Conservation (phyloP, 805 yeast species). For the Geotrichum ghanense region DNA sequence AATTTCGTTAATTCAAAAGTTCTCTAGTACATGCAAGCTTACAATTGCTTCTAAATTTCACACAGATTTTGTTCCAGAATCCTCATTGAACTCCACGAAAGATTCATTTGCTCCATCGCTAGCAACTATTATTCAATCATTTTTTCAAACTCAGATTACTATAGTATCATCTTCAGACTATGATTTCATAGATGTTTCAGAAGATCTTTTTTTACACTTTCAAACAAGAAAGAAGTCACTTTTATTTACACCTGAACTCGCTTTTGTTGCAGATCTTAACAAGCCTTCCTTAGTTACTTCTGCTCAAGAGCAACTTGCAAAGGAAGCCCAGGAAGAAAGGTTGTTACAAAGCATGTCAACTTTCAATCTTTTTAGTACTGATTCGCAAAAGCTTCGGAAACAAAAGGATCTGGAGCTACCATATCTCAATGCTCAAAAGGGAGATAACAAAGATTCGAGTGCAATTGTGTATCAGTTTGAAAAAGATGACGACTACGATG, state of each 20-base stretch:
- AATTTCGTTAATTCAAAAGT: constrained; percentile 13
- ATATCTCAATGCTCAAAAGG: constrained; percentile 73
- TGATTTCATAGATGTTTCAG: constrained; percentile 30
- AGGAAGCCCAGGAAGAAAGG: constrained; percentile 26
- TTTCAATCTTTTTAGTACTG: constrained; percentile 67
- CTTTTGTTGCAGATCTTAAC: constrained; percentile 39
- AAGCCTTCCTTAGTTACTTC: constrained; percentile 33
- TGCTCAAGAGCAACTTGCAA: constrained; percentile 19
- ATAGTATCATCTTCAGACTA: constrained; percentile 21
- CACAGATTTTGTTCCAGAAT: background rate
- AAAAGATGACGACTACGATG: constrained; percentile 95
- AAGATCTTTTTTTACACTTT: constrained; percentile 38
- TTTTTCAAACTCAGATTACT: background rate
- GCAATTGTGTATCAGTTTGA: constrained; percentile 94
- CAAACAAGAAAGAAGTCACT: constrained; percentile 35
- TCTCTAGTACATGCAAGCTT: background rate
- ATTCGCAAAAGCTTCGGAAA: constrained; percentile 62
- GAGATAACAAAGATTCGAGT: constrained; percentile 62
- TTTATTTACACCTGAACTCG: constrained; percentile 41
- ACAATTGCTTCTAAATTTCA: background rate
- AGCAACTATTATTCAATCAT: background rate
- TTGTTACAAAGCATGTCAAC: constrained; percentile 70
- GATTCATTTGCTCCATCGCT: background rate
- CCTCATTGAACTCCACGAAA: background rate
- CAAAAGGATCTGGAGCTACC: constrained; percentile 78